These are phyloP conservation scores for Hymenoscyphus occultus DNA, from an alignment of 2,329 filamentous ascomycete genomes.

Conservation along the genomic window DNA sequence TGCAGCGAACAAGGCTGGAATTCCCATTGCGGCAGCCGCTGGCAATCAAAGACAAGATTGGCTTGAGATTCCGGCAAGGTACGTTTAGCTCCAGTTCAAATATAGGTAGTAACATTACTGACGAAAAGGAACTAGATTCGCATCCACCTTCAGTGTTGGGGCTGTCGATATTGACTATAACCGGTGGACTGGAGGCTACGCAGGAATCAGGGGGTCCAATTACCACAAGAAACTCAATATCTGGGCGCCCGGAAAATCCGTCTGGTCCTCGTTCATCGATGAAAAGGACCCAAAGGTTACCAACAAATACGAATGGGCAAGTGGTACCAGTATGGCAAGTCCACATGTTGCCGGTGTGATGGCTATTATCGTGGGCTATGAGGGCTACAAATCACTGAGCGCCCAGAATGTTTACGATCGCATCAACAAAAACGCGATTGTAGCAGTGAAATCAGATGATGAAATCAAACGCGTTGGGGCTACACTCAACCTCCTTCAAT, in stretches of 20 bases:
- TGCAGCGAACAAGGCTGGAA: neutral
- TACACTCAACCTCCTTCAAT: conserved; percentile 1
- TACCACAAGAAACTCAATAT: conserved; percentile 8
- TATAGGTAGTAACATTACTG: neutral
- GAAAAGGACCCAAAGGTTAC: neutral
- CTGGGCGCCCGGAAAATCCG: conserved; percentile 2
- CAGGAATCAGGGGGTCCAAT: neutral
- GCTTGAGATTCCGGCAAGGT: conserved; percentile 2
- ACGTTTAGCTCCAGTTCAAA: neutral
- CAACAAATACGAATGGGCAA: conserved; percentile 1
- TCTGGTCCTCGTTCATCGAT: conserved; percentile 5
- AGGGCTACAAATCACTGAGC: neutral
- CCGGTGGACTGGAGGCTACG: conserved; percentile 2
- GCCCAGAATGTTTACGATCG: conserved; percentile 9
- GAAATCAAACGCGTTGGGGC: neutral
- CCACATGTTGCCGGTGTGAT: conserved; percentile 9
- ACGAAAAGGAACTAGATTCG: neutral
- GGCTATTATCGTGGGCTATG: conserved; percentile 9
- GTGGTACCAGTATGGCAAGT: conserved; percentile 8
- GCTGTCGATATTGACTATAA: conserved; percentile 9
- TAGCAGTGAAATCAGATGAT: neutral
- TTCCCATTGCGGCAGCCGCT: conserved; percentile 6
- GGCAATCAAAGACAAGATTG: conserved; percentile 4
- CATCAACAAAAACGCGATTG: neutral
- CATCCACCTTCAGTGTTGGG: conserved; percentile 5